These are phyloP conservation scores for Lasiodiplodia sp. DNA, from an alignment of 2,329 filamentous ascomycete species.

Conservation along the genomic window DNA sequence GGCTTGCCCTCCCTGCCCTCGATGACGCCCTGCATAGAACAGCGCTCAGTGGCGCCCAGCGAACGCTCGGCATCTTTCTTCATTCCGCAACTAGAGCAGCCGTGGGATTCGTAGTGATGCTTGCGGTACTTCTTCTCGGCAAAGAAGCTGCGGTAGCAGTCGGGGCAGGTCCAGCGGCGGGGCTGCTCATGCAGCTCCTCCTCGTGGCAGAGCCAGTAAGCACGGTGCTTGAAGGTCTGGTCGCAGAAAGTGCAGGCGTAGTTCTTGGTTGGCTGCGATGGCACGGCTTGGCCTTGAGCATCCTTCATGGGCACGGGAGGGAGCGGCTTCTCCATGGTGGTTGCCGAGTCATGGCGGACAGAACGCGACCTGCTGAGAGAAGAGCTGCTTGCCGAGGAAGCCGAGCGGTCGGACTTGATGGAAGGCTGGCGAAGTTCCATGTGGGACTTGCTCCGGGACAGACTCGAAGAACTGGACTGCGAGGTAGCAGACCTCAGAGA, in stretches of 20 bases:
- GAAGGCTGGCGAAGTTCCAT: conserved; percentile 17
- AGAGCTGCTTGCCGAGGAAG: conserved; percentile 8
- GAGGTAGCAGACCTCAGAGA: conserved; percentile 9
- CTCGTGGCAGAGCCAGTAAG: conserved; percentile 74
- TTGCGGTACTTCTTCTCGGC: conserved; percentile 73
- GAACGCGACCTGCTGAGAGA: conserved; percentile 9
- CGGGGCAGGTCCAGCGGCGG: conserved; percentile 72
- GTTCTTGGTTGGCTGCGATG: conserved; percentile 39
- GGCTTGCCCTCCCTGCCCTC: conserved; percentile 19
- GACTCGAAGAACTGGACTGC: neutral
- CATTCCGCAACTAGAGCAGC: conserved; percentile 66
- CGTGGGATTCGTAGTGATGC: conserved; percentile 70
- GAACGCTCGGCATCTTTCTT: conserved; percentile 48
- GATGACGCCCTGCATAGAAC: conserved; percentile 16
- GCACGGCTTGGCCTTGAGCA: conserved; percentile 10
- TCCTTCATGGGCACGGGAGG: conserved; percentile 21
- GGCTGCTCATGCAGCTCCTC: conserved; percentile 74
- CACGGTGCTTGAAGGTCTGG: conserved; percentile 72
- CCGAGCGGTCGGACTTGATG: conserved; percentile 16
- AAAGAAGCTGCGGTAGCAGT: conserved; percentile 73
- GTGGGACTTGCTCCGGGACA: conserved; percentile 24
- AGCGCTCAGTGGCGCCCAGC: conserved; percentile 14
- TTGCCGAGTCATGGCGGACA: conserved; percentile 20
- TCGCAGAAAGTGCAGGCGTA: conserved; percentile 60
- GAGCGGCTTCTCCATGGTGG: conserved; percentile 17